Evolutionary conservation across 1,139 yeast species (phyloP).

Genomic region (Geotrichum cucujoidarum): DNA sequence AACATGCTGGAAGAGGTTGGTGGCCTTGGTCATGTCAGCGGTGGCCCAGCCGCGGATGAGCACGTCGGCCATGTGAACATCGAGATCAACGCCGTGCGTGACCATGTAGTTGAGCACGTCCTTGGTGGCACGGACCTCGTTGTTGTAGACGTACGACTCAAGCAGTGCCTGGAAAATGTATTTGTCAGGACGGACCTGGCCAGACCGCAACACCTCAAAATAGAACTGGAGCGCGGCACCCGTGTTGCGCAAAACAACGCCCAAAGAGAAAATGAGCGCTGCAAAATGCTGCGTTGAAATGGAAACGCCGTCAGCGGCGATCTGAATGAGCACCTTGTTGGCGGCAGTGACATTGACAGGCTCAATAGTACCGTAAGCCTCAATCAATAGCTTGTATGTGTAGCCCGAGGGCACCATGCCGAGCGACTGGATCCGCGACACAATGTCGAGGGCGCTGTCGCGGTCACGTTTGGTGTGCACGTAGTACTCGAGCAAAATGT

Average conservation of each 20-base stretch:
- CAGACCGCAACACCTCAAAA: constrained; percentile 28
- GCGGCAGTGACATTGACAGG: constrained; percentile 38
- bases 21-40: constrained; percentile 32
- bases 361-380: constrained; percentile 36
- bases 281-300: constrained; percentile 39
- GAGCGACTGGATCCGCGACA: constrained; percentile 29
- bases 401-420: constrained; percentile 37
- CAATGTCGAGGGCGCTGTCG: constrained; percentile 34
- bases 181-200: constrained; percentile 37
- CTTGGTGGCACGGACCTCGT: constrained; percentile 31
- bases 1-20: constrained; percentile 34
- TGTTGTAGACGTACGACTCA: constrained; percentile 39
- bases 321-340: constrained; percentile 35
- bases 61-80: constrained; percentile 38
- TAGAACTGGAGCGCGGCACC: constrained; percentile 37
- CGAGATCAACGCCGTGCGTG: constrained; percentile 33
- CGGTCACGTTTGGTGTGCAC: constrained; percentile 37
- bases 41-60: constrained; percentile 40
- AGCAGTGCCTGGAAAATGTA: constrained; percentile 40
- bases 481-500: constrained; percentile 39
- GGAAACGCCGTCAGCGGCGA: constrained; percentile 30
- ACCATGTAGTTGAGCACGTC: constrained; percentile 38
- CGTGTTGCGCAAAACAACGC: constrained; percentile 36
- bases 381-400: constrained; percentile 41
- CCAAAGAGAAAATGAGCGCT: constrained; percentile 40